Percentiles rank a stretch among this genome's conserved stretches.
Conservation (phyloP, 2,329 filamentous ascomycete species). For the Fusarium oligoseptatum region DNA sequence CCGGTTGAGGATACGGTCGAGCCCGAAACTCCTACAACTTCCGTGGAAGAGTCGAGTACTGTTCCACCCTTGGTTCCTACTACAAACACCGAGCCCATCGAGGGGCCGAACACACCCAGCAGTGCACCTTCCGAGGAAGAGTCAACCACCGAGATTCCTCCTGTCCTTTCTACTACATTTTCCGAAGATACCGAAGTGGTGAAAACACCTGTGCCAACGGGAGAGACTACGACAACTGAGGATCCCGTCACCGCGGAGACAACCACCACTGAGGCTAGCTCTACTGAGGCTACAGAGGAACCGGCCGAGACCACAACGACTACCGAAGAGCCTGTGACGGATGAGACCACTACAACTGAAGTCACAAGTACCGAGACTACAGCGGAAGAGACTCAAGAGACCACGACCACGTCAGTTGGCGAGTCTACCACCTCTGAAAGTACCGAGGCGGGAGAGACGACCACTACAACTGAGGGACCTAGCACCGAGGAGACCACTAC, state of each 20-base stretch:
- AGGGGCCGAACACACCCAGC: neutral
- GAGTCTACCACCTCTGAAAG: neutral
- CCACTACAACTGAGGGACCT: neutral
- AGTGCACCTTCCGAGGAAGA: neutral
- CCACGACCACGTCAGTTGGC: neutral
- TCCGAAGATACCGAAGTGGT: neutral
- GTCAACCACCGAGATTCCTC: neutral
- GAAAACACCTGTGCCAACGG: neutral
- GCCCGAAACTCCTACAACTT: neutral
- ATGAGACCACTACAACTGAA: neutral
- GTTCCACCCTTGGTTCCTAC: neutral
- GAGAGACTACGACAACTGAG: neutral
- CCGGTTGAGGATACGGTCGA: neutral
- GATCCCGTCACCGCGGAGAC: neutral
- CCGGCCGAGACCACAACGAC: neutral
- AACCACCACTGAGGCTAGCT: neutral
- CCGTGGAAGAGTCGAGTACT: neutral
- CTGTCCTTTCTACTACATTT: neutral
- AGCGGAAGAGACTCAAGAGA: neutral
- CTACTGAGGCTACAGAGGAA: neutral
- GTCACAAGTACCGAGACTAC: neutral
- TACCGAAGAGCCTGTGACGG: neutral
- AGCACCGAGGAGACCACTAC: neutral
- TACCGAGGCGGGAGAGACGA: neutral
- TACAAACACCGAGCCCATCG: neutral